Base-by-base conservation (phyloP, 192 early-diverging fungal species). In the Entomortierella chlamydospora region DNA sequence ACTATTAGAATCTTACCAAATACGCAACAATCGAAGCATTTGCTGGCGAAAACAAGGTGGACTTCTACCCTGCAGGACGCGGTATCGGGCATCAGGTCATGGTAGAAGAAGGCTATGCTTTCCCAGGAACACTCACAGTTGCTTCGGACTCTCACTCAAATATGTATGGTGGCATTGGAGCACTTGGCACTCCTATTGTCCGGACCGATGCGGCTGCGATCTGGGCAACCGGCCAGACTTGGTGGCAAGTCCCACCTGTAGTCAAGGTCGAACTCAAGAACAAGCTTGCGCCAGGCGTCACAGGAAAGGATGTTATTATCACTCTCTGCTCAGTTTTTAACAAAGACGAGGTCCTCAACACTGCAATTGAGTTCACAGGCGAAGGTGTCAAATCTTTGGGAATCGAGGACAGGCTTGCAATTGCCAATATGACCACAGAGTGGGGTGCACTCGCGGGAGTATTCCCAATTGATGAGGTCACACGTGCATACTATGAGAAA, bases 381-480 rank as follows among this genome's bases (percentile, higher is more conserved):
- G 90, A 88, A 25, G 84, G 87, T 47, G 84, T 93, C 13, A 68
- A 73, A 28, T 69, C 73, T 17, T 79, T 99, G 61, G 85, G 88
- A 0, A 86, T 99, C 13, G 95, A 97, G 72, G 96, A 97, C 57
- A 91, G 97, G 12, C 86, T 99, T 61, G 95, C 98, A 51, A 95
- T 99, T 67, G 91, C 97, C 70, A 99, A 99, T 84, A 98, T 99
- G 98, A 99, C 98, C 7, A 99, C 98, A 34, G 98, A 99, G 82
- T 99, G 98, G 98, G 98, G 98, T 77, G 96, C 96, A 10, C 87
- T 99, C 25, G 98, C 96, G 49, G 98, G 98, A 41, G 88, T 99
- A 10, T 99, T 99, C 81, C 93, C 95, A 4, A 95, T 97, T 22
- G 97, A 99, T 84, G 86, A 91, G 8, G 76, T 85, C 2, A 94